Evolutionary conservation across 2,329 filamentous ascomycete species (phyloP).

Genomic region (Pseudonectria foliicola): DNA sequence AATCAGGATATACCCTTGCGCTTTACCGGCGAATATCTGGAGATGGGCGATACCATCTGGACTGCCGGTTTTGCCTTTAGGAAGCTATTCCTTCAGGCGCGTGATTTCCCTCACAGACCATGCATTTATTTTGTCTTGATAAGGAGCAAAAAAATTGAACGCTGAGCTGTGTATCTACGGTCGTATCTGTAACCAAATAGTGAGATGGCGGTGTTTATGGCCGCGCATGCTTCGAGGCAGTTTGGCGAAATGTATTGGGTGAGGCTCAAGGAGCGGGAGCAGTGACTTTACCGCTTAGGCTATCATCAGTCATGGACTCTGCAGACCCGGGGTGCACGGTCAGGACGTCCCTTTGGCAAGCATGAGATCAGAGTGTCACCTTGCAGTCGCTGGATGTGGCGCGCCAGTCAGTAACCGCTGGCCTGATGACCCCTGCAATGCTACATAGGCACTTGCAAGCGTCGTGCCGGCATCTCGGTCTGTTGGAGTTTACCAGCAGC

Average conservation of each 20-base stretch:
- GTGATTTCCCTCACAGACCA: slow-evolving; percentile 6
- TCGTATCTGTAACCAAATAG: too few relatives aligned
- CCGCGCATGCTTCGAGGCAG: slow-evolving; percentile 1
- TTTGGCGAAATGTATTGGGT: slow-evolving; percentile 14
- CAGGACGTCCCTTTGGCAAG: slow-evolving; percentile 10
- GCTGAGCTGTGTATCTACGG: slow-evolving; percentile 10
- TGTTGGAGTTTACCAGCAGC: slow-evolving; percentile 1
- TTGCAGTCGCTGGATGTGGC: slow-evolving; percentile 20
- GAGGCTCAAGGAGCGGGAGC: slow-evolving; percentile 9
- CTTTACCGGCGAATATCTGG: slow-evolving; percentile 20
- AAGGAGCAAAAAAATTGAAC: slow-evolving; percentile 20
- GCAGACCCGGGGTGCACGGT: slow-evolving; percentile 12
- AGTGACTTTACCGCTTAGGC: slow-evolving; percentile 5
- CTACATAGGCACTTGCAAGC: slow-evolving; percentile 18
- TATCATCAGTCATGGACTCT: slow-evolving; percentile 11
- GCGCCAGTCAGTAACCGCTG: slow-evolving; percentile 19
- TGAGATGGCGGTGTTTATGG: neutral
- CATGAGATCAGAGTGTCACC: slow-evolving; percentile 15
- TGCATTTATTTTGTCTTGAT: slow-evolving; percentile 13
- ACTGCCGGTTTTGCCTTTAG: slow-evolving; percentile 14
- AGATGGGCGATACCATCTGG: slow-evolving; percentile 22
- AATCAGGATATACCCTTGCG: slow-evolving; percentile 23
- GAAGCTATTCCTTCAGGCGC: slow-evolving; percentile 7
- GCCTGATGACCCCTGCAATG: slow-evolving; percentile 20
- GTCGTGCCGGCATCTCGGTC: slow-evolving; percentile 13